Conservation (phyloP, 2,329 filamentous ascomycete species). For the Trichophyton benhamiae region DNA sequence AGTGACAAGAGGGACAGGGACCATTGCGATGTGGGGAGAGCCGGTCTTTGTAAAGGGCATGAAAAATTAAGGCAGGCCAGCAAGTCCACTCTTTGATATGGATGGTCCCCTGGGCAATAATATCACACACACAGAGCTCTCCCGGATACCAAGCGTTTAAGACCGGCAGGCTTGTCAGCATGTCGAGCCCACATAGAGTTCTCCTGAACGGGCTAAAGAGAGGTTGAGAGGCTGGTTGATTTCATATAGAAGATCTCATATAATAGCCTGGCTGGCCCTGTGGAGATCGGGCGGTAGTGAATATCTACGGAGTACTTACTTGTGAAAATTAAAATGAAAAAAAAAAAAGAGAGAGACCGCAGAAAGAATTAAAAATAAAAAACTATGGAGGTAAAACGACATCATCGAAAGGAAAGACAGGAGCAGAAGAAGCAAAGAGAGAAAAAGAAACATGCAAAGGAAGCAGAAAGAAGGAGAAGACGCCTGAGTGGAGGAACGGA, state of each 20-base stretch:
- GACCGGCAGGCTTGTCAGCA: neutral
- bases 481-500: neutral
- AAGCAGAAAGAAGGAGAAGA: too few species aligned
- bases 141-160: neutral
- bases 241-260: slow-evolving; percentile 1
- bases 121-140: neutral
- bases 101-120: slow-evolving; percentile 1
- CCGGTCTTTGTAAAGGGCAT: neutral
- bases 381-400: neutral
- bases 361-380: neutral
- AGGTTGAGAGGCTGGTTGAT: neutral
- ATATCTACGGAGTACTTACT: neutral
- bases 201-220: neutral
- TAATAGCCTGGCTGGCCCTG: neutral
- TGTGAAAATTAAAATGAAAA: neutral
- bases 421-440: neutral
- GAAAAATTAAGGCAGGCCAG: slow-evolving; percentile 1
- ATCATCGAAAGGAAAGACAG: neutral
- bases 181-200: neutral
- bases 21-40: neutral
- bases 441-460: neutral
- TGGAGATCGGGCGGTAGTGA: slow-evolving; percentile 3
- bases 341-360: neutral
- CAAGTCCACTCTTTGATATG: slow-evolving; percentile 1
- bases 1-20: neutral